These are phyloP conservation scores for Fusarium illudens DNA, from an alignment of 2,329 filamentous ascomycete genomes.

Conservation along the genomic window DNA sequence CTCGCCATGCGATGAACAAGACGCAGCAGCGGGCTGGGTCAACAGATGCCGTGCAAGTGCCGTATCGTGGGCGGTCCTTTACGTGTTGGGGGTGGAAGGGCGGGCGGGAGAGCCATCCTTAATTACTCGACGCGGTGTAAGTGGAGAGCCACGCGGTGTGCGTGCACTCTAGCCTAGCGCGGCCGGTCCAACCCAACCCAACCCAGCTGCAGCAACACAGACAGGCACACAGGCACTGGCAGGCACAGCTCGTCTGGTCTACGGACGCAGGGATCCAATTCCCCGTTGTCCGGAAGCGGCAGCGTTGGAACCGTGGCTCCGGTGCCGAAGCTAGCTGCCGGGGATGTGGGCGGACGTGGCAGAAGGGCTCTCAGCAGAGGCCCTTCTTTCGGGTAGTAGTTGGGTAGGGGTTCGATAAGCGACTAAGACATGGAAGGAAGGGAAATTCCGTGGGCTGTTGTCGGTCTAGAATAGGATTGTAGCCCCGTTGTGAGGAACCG, in stretches of 20 bases:
- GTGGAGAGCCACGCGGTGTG: slow-evolving; percentile 15
- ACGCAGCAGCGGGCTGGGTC: background rate
- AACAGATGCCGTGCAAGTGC: slow-evolving; percentile 34
- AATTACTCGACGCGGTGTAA: slow-evolving; percentile 10
- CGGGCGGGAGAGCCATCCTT: slow-evolving; percentile 1
- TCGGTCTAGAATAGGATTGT: slow-evolving; percentile 30
- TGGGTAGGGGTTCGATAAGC: background rate
- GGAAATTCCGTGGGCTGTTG: slow-evolving; percentile 15
- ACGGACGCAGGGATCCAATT: slow-evolving; percentile 34
- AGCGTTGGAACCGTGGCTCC: slow-evolving; percentile 42
- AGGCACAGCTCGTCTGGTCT: background rate
- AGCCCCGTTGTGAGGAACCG: slow-evolving; percentile 27
- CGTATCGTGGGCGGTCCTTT: slow-evolving; percentile 3
- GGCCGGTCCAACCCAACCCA: background rate
- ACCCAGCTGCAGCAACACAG: background rate
- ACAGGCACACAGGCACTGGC: background rate
- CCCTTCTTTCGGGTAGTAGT: background rate
- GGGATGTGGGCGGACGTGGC: slow-evolving; percentile 29
- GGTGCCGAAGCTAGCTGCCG: slow-evolving; percentile 38
- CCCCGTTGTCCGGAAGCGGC: slow-evolving; percentile 37
- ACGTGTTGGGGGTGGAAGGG: background rate
- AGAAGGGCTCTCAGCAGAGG: slow-evolving; percentile 16
- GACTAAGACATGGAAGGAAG: slow-evolving; percentile 16
- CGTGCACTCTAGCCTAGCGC: background rate
- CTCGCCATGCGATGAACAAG: slow-evolving; percentile 28